phyloP scores from a whole-genome alignment of 2,329 filamentous ascomycete species.

The Colletotrichum horii region DNA sequence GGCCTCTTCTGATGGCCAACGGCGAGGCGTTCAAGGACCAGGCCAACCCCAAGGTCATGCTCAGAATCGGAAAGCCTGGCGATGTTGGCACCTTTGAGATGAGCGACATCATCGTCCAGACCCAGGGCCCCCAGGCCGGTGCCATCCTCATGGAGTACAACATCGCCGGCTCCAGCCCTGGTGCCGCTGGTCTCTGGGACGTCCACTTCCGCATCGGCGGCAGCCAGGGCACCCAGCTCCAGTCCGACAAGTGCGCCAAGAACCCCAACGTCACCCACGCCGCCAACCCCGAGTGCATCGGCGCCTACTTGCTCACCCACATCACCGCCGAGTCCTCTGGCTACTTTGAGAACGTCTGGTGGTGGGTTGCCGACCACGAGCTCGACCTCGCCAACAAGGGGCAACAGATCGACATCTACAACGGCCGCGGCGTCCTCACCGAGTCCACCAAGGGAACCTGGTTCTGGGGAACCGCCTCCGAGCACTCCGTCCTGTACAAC shows the following conservation, averaged over 20 bases:
- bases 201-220: conserved; percentile 95
- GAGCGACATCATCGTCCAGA: conserved; percentile 85
- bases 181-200: conserved; percentile 87
- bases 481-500: conserved; percentile 76
- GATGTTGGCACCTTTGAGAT: conserved; percentile 86
- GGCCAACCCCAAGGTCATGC: conserved; percentile 79
- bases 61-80: conserved; percentile 80
- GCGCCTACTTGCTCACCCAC: conserved; percentile 74
- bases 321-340: conserved; percentile 66
- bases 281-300: conserved; percentile 72
- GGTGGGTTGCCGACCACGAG: conserved; percentile 91
- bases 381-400: conserved; percentile 76
- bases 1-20: conserved; percentile 86
- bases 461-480: conserved; percentile 78
- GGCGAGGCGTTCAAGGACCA: conserved; percentile 77
- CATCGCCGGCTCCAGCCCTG: conserved; percentile 69
- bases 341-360: conserved; percentile 90
- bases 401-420: conserved; percentile 82
- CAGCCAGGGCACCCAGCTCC: conserved; percentile 80
- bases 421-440: conserved; percentile 81
- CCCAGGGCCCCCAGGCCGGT: conserved; percentile 81
- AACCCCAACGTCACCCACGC: conserved; percentile 67
- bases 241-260: conserved; percentile 81
- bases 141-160: conserved; percentile 95
- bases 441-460: conserved; percentile 78